A percentile compares a stretch with the other conserved stretches of the same genome.
Conservation (phyloP, 176 grass and related monocot genomes). For the Bothriochloa decipiens region DNA sequence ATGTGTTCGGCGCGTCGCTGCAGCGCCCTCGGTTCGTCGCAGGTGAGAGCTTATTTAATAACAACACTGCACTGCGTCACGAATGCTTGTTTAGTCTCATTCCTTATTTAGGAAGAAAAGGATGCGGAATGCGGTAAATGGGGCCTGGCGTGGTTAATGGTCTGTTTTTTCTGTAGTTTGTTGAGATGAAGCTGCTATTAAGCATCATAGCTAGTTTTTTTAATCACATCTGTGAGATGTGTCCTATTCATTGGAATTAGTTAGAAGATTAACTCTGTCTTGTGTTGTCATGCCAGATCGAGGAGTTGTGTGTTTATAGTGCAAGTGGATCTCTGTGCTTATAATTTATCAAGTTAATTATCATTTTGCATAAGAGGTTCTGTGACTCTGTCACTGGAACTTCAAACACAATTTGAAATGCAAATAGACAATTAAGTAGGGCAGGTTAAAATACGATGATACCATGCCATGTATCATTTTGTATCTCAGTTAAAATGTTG, state of each 20-base stretch:
- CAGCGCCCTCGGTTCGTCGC: slow-evolving; percentile 95
- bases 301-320: not conserved
- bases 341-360: not conserved
- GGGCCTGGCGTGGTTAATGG: not conserved
- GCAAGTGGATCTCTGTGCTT: not conserved
- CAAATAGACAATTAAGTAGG: not conserved
- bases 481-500: slow-evolving; percentile 13
- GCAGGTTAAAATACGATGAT: not conserved
- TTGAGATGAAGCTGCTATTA: not conserved
- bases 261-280: slow-evolving; percentile 20
- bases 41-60: slow-evolving; percentile 51
- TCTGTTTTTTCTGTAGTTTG: not conserved
- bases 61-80: not conserved
- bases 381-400: not conserved
- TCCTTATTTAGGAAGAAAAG: not conserved
- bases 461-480: not conserved
- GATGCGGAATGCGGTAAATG: not conserved
- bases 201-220: not conserved
- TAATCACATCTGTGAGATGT: not conserved
- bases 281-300: not conserved
- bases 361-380: not conserved
- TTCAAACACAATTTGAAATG: not conserved
- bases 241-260: not conserved
- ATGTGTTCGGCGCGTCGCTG: slow-evolving; percentile 76
- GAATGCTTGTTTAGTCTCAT: slow-evolving; percentile 13